Percentiles rank a stretch among this genome's conserved stretches.
These are phyloP conservation scores for Skeletonema tropicum DNA, from an alignment of 108 stramenopile genomes.

Conservation along the genomic window DNA sequence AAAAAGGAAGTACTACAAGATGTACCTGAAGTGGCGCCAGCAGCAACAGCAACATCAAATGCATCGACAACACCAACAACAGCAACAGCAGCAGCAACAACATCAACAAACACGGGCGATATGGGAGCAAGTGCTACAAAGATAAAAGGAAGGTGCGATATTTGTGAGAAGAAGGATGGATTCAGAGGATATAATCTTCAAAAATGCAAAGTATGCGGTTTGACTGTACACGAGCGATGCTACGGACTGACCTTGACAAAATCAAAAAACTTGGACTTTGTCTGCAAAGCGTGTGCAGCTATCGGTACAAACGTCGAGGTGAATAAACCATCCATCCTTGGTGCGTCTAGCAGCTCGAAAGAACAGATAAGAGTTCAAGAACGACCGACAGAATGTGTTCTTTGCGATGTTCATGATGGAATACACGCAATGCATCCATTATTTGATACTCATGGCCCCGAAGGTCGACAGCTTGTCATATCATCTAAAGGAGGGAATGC, in stretches of 20 bases:
- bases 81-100: no score
- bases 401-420: conserved; percentile 43
- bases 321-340: neutral
- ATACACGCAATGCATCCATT: conserved; percentile 65
- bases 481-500: conserved; percentile 10
- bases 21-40: neutral
- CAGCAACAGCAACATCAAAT: no score
- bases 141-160: conserved; percentile 18
- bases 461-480: conserved; percentile 48
- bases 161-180: conserved; percentile 33
- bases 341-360: neutral
- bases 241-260: conserved; percentile 23
- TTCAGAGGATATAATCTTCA: conserved; percentile 12
- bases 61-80: neutral
- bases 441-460: conserved; percentile 44
- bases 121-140: neutral
- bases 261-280: conserved; percentile 12
- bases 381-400: conserved; percentile 45
- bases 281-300: conserved; percentile 30
- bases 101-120: neutral
- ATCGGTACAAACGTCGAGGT: conserved; percentile 14
- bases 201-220: conserved; percentile 18
- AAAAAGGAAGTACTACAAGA: neutral
- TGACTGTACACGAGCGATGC: conserved; percentile 31
- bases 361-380: conserved; percentile 7